Percentiles rank a stretch among this genome's conserved stretches.
phyloP scores from a whole-genome alignment of 2,329 filamentous ascomycete genomes.

The Stagonosporopsis tanaceti region DNA sequence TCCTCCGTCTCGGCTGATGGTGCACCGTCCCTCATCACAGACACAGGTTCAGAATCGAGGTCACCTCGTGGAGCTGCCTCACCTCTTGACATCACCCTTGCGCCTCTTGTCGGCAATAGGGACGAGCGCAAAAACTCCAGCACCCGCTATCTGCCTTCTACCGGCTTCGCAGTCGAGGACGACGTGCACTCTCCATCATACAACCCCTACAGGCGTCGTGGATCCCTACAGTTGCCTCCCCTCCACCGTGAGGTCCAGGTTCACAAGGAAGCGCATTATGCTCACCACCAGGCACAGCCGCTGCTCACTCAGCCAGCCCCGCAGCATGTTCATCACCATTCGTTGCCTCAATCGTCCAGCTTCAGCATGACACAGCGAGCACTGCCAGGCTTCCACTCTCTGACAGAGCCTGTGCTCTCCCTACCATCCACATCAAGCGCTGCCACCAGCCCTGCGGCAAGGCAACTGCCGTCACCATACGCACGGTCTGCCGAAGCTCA shows the following conservation, averaged over 20 bases:
- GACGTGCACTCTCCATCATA: slow-evolving; percentile 38
- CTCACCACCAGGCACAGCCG: slow-evolving; percentile 30
- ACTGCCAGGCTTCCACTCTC: slow-evolving; percentile 44
- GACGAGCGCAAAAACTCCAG: slow-evolving; percentile 49
- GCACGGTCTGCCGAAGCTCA: slow-evolving; percentile 33
- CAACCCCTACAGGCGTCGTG: slow-evolving; percentile 39
- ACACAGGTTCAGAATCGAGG: slow-evolving; percentile 60
- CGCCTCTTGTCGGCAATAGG: slow-evolving; percentile 47
- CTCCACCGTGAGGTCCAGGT: slow-evolving; percentile 35
- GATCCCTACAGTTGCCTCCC: slow-evolving; percentile 47
- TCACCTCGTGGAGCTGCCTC: slow-evolving; percentile 57
- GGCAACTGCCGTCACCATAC: slow-evolving; percentile 45
- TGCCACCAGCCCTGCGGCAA: slow-evolving; percentile 36
- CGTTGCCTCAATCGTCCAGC: slow-evolving; percentile 39
- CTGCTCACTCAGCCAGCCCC: slow-evolving; percentile 45
- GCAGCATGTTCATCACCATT: slow-evolving; percentile 44
- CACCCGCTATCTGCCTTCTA: slow-evolving; percentile 48
- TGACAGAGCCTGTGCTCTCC: slow-evolving; percentile 43
- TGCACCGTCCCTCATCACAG: slow-evolving; percentile 75
- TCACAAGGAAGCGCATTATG: slow-evolving; percentile 37
- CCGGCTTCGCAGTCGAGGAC: slow-evolving; percentile 49
- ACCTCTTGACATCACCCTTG: slow-evolving; percentile 54
- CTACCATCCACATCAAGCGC: slow-evolving; percentile 33
- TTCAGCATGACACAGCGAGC: slow-evolving; percentile 35
- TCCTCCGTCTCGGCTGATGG: slow-evolving; percentile 70